These are phyloP conservation scores for Aspergillus mulundensis DNA, from an alignment of 495 filamentous ascomycete species.

Conservation along the genomic window DNA sequence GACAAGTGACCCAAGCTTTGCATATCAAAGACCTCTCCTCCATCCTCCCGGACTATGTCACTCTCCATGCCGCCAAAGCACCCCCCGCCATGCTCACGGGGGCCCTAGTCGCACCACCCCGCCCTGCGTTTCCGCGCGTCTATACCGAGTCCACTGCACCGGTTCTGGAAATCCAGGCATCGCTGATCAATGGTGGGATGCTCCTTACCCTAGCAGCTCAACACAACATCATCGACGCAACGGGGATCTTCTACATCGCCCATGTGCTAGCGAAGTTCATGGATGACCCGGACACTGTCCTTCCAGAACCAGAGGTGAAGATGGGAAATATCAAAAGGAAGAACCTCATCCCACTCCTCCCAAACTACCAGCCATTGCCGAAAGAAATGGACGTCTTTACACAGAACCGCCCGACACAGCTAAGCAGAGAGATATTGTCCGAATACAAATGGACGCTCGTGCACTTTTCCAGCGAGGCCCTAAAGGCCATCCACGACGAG, in stretches of 20 bases:
- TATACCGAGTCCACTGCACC: slow-evolving; percentile 29
- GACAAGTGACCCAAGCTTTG: slow-evolving; percentile 12
- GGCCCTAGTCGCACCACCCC: slow-evolving; percentile 16
- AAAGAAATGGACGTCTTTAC: background rate
- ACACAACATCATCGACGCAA: slow-evolving; percentile 41
- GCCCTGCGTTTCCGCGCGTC: slow-evolving; percentile 27
- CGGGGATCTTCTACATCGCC: slow-evolving; percentile 32
- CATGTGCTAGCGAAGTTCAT: slow-evolving; percentile 22
- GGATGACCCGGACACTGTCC: slow-evolving; percentile 10
- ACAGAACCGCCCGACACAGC: background rate
- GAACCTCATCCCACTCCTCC: slow-evolving; percentile 25
- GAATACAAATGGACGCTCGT: slow-evolving; percentile 21
- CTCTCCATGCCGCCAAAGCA: slow-evolving; percentile 18
- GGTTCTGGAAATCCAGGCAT: slow-evolving; percentile 30
- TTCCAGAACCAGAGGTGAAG: slow-evolving; percentile 15
- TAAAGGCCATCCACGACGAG: slow-evolving; percentile 19
- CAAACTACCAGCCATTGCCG: slow-evolving; percentile 21
- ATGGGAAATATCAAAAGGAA: slow-evolving; percentile 32
- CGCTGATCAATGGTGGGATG: slow-evolving; percentile 32
- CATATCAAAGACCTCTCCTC: slow-evolving; percentile 23
- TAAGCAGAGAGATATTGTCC: background rate
- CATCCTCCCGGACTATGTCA: slow-evolving; percentile 19
- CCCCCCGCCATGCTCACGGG: slow-evolving; percentile 30
- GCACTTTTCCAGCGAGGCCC: slow-evolving; percentile 16
- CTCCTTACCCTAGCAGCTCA: slow-evolving; percentile 30